A percentile compares a stretch with the other conserved stretches of the same genome.
phyloP scores from a whole-genome alignment of 768 basidiomycete genomes.

The Boletales sp. region DNA sequence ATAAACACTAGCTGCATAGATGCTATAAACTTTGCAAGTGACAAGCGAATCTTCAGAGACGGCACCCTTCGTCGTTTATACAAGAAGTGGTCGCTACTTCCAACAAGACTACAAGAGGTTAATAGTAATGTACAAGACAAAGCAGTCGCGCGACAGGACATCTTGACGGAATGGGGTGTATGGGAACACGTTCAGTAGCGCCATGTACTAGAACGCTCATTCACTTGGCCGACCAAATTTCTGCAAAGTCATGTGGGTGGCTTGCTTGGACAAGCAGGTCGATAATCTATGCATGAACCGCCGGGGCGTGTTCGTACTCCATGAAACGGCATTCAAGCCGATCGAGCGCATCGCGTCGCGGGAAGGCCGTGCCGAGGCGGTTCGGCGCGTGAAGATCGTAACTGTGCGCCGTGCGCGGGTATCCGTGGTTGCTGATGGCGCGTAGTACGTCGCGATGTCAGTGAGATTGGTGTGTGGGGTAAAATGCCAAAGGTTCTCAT shows the following conservation, averaged over 20 bases:
- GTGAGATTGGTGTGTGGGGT: slow-evolving; percentile 83
- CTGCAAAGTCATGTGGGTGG: slow-evolving; percentile 94
- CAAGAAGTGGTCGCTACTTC: neutral
- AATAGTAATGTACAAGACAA: neutral
- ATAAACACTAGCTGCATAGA: slow-evolving; percentile 23
- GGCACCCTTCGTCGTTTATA: neutral
- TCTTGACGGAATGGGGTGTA: slow-evolving; percentile 20
- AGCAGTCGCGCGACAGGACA: slow-evolving; percentile 2
- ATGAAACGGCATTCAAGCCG: slow-evolving; percentile 89
- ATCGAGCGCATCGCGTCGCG: slow-evolving; percentile 78
- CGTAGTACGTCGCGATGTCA: slow-evolving; percentile 77
- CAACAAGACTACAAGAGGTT: neutral
- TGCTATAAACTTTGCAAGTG: slow-evolving; percentile 4
- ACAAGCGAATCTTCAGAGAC: slow-evolving; percentile 13
- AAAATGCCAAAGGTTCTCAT: too few relatives aligned
- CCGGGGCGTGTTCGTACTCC: slow-evolving; percentile 91
- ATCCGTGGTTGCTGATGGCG: too few relatives aligned
- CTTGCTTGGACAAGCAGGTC: slow-evolving; percentile 92
- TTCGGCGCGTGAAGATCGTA: slow-evolving; percentile 69
- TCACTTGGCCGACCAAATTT: slow-evolving; percentile 85
- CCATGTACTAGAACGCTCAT: too few relatives aligned
- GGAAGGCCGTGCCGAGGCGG: slow-evolving; percentile 71
- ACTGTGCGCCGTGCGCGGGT: slow-evolving; percentile 13
- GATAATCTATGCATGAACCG: slow-evolving; percentile 96
- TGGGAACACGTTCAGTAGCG: slow-evolving; percentile 12